Evolutionary conservation across 305 asterid genomes (phyloP), one percentile per base, ranked within the genome.

Genomic region (Plantago rigida): DNA sequence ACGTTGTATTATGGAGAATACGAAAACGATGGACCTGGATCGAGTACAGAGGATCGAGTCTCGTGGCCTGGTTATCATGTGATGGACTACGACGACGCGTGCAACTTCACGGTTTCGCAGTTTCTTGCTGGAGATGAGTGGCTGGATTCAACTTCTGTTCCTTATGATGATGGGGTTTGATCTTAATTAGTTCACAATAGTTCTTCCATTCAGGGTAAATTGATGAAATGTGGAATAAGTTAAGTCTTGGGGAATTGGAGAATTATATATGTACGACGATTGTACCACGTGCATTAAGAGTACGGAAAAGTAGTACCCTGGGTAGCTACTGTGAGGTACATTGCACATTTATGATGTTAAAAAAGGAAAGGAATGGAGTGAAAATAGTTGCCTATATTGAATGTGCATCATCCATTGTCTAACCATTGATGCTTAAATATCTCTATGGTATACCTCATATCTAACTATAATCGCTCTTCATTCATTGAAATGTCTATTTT

Each of bases 1-100:
- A 87, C 91, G 0, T 46, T 84, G 75, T 91, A 91, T 56, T 91
- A 83, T 5, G 96, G 96, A 1, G 98, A 91, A 81, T 91, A 82
- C 7, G 61, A 75, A 10, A 91, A 91, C 14, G 47, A 56, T 49
- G 98, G 98, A 0, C 87, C 90, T 1, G 94, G 94, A 10, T 80
- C 96, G 2, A 9, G n/a, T 14, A 81, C 81, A 0, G 86, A 77
- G 14, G 64, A 59, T 19, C 76, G 98, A 0, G 95, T 91, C 47
- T 9, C 69, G 0, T 87, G 96, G 96, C 55, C 71, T 0, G 94
- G 98, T 10, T 81, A 69, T 60, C 95, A 74, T n/a, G 65, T 82
- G 0, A 87, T 86, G 98, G 82, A 68, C 10, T 81, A 82, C 14
- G 34, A 77, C 11, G 94, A 80, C 0, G 98, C 96, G 0, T 68